Evolutionary conservation across 148 eudicot genomes (phyloP).

Genomic region (Rhododendron mucronatum): DNA sequence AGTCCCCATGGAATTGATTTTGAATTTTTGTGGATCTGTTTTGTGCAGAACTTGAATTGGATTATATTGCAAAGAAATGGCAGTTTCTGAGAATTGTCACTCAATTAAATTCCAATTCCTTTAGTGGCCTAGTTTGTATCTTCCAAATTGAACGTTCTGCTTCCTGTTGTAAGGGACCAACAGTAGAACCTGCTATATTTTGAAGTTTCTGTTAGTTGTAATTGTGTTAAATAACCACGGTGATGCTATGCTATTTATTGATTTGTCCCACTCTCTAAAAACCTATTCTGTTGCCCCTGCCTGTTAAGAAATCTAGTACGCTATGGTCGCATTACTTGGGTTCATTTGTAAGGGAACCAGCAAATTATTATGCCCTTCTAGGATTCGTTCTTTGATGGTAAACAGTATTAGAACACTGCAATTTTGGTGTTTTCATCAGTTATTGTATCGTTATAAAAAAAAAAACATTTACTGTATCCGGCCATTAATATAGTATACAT

Average conservation of each 20-base stretch:
- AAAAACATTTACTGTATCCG: neutral
- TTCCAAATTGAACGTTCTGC: neutral
- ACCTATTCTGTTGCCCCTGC: neutral
- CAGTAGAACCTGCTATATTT: neutral
- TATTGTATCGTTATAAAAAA: neutral
- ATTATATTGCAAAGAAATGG: neutral
- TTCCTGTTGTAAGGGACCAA: neutral
- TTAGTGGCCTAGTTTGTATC: neutral
- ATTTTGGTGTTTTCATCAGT: neutral
- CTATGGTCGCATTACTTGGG: neutral
- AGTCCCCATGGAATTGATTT: neutral
- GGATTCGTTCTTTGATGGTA: neutral
- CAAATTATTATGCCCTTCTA: neutral
- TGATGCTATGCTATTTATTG: neutral
- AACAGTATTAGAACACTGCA: neutral
- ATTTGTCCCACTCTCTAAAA: neutral
- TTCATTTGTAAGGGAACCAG: neutral
- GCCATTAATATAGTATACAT: neutral
- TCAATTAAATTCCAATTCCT: neutral
- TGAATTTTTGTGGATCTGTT: neutral
- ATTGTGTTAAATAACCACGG: neutral
- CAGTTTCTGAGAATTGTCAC: neutral
- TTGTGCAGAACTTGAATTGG: neutral
- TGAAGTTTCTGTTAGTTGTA: neutral
- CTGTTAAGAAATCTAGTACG: neutral